A percentile compares a stretch with the other conserved stretches of the same genome.
phyloP scores from a whole-genome alignment of 352 stramenopile genomes.

The Globisporangium apiculatum region DNA sequence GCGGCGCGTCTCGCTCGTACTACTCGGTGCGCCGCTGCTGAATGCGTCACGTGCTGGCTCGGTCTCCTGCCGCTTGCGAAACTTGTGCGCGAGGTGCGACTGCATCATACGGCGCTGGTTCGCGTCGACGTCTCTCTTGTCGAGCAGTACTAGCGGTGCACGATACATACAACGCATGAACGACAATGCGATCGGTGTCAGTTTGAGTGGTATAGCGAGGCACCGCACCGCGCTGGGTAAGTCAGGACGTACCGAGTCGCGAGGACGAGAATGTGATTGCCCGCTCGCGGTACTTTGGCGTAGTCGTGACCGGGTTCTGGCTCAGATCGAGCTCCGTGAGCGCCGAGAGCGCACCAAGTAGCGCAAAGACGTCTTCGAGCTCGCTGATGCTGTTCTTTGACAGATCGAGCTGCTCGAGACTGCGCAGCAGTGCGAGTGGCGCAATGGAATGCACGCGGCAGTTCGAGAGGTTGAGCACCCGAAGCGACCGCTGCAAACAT shows the following conservation, averaged over 20 bases:
- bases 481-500: slow-evolving; percentile 32
- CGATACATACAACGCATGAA: too few species aligned
- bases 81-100: slow-evolving; percentile 69
- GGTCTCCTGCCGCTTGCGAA: slow-evolving; percentile 30
- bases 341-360: slow-evolving; percentile 35
- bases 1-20: slow-evolving; percentile 24
- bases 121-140: slow-evolving; percentile 66
- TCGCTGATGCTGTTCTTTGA: slow-evolving; percentile 56
- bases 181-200: neutral
- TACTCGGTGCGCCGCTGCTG: slow-evolving; percentile 5
- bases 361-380: slow-evolving; percentile 59
- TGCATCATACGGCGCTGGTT: slow-evolving; percentile 80
- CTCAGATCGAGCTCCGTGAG: slow-evolving; percentile 57
- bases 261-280: slow-evolving; percentile 65
- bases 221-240: neutral
- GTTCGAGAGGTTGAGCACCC: slow-evolving; percentile 56
- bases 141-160: slow-evolving; percentile 31
- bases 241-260: slow-evolving; percentile 27
- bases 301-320: slow-evolving; percentile 42
- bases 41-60: neutral
- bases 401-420: slow-evolving; percentile 53
- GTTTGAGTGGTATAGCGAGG: neutral
- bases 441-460: slow-evolving; percentile 29
- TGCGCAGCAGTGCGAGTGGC: slow-evolving; percentile 23
- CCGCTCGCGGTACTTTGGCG: slow-evolving; percentile 62